Percentiles rank a stretch among this genome's conserved stretches.
These are phyloP conservation scores for Coemansia sp. DNA, from an alignment of 192 early-diverging fungal genomes.

Conservation along the genomic window DNA sequence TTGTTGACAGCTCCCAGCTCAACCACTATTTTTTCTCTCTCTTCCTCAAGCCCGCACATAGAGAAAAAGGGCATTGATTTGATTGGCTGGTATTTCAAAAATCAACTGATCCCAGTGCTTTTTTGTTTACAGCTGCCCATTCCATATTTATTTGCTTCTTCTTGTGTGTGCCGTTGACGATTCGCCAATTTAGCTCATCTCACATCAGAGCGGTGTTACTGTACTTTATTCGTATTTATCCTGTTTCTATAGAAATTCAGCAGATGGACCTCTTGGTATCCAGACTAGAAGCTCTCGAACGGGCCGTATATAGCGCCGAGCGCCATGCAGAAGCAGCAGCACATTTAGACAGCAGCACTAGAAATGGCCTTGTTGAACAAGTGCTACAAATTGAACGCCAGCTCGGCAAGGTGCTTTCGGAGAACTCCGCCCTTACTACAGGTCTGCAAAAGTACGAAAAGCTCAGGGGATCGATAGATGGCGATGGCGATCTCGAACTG, in stretches of 20 bases:
- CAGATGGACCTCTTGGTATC: constrained; percentile 32
- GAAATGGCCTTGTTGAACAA: constrained; percentile 16
- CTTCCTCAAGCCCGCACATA: background rate
- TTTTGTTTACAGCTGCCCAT: background rate
- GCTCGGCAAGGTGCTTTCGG: constrained; percentile 22
- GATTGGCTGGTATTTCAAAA: background rate
- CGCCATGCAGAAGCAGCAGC: background rate
- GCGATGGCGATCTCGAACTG: constrained; percentile 47
- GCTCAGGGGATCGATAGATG: constrained; percentile 44
- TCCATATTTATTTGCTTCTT: background rate
- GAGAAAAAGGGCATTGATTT: background rate
- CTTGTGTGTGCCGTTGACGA: background rate
- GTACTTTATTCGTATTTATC: background rate
- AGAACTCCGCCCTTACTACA: constrained; percentile 18
- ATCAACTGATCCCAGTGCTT: background rate
- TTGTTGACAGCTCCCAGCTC: background rate
- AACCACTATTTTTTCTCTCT: background rate
- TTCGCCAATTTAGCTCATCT: background rate
- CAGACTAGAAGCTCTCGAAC: constrained; percentile 39
- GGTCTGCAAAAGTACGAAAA: constrained; percentile 43
- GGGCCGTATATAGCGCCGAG: constrained; percentile 22
- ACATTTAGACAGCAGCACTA: background rate
- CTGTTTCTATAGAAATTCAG: background rate
- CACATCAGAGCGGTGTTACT: background rate
- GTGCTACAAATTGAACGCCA: constrained; percentile 32